Evolutionary conservation across 768 basidiomycete species (phyloP).

Genomic region (Phallus indusiatus): DNA sequence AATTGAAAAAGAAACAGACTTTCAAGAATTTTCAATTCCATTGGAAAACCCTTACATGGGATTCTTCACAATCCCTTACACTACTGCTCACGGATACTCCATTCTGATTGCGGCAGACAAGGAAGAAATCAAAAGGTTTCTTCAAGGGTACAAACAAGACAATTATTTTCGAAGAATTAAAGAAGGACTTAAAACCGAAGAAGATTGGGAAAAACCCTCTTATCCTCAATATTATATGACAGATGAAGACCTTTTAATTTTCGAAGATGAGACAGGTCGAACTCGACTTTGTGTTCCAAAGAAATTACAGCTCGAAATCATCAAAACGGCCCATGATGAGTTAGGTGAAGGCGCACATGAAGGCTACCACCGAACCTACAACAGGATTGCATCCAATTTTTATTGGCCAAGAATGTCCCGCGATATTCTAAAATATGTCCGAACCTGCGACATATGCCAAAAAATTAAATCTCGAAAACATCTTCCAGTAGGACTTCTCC

Average conservation of each 20-base stretch:
- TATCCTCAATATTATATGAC: conserved; percentile 11
- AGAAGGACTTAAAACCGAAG: background rate
- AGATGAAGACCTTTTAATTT: conserved; percentile 16
- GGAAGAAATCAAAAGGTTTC: background rate
- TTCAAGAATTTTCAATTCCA: background rate
- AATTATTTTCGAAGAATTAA: background rate
- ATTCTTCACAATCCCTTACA: background rate
- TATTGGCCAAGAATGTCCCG: conserved; percentile 26
- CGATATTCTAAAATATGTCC: conserved; percentile 19
- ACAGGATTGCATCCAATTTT: conserved; percentile 15
- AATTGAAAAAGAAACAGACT: background rate
- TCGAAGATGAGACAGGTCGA: conserved; percentile 18
- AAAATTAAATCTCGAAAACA: background rate
- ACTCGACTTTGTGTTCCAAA: conserved; percentile 23
- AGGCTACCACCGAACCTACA: conserved; percentile 20
- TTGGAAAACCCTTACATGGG: background rate
- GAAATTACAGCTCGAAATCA: conserved; percentile 8
- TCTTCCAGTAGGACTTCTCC: background rate
- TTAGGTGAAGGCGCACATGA: conserved; percentile 21
- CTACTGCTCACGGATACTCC: conserved; percentile 1
- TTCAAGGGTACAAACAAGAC: background rate
- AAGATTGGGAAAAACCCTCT: conserved; percentile 2
- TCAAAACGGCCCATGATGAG: conserved; percentile 20
- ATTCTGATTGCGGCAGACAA: background rate
- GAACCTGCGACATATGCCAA: conserved; percentile 18